Conservation (phyloP, 208 protist species). For the Trypanosoma rangeli region DNA sequence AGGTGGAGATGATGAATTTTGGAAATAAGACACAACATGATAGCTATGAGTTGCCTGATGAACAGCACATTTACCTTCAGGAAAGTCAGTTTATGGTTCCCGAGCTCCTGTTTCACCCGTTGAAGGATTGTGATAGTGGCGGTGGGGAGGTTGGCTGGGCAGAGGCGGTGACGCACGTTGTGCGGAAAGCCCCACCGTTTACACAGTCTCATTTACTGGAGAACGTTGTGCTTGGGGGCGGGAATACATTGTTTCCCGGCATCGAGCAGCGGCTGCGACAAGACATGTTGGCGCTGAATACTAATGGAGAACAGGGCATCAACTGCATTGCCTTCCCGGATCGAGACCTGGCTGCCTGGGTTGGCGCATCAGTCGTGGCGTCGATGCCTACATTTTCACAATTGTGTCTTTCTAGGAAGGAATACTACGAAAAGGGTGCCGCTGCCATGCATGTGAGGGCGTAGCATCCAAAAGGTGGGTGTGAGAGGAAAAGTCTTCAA, state of each 20-base stretch:
- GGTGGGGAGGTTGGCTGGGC: slow-evolving; percentile 42
- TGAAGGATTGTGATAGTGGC: slow-evolving; percentile 37
- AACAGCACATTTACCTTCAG: slow-evolving; percentile 79
- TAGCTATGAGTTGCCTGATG: slow-evolving; percentile 86
- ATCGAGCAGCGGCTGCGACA: slow-evolving; percentile 78
- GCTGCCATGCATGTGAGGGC: slow-evolving; percentile 52
- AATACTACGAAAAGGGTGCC: slow-evolving; percentile 83
- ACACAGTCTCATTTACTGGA: slow-evolving; percentile 59
- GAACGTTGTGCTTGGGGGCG: slow-evolving; percentile 95
- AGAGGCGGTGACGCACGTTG: slow-evolving; percentile 52
- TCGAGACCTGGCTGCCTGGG: slow-evolving; percentile 78
- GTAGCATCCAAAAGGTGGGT: neutral
- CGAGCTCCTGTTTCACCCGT: slow-evolving; percentile 85
- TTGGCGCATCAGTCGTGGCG: slow-evolving; percentile 84
- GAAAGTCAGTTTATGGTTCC: slow-evolving; percentile 78
- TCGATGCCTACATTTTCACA: slow-evolving; percentile 66
- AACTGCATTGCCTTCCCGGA: slow-evolving; percentile 75
- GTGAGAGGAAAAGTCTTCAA: neutral
- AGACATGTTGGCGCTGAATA: slow-evolving; percentile 42
- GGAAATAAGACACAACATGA: slow-evolving; percentile 19
- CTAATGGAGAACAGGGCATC: slow-evolving; percentile 3
- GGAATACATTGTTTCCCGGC: slow-evolving; percentile 84
- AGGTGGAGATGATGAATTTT: slow-evolving; percentile 30
- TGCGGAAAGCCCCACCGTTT: slow-evolving; percentile 36
- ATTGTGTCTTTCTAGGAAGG: slow-evolving; percentile 71